phyloP scores from a whole-genome alignment of 2,329 filamentous ascomycete species.

The Hawksworthiomyces lignivorus region DNA sequence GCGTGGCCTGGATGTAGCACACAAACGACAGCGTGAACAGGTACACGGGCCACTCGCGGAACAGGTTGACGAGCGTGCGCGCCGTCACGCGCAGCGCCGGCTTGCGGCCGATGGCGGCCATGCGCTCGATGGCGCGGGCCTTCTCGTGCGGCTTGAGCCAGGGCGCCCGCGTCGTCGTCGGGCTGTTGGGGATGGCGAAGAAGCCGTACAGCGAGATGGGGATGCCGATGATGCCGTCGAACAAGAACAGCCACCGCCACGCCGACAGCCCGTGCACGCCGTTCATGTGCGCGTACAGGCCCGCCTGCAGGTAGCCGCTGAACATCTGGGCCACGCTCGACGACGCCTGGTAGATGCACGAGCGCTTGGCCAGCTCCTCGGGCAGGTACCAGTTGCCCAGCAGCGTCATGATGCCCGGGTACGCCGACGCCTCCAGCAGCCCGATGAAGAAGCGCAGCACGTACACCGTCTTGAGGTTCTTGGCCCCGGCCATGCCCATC shows the following conservation, averaged over 20 bases:
- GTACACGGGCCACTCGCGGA: slow-evolving; percentile 13
- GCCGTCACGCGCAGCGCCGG: not conserved
- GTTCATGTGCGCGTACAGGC: slow-evolving; percentile 26
- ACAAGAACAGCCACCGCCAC: slow-evolving; percentile 33
- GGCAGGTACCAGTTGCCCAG: slow-evolving; percentile 38
- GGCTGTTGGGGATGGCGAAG: slow-evolving; percentile 16
- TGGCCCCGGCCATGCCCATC: slow-evolving; percentile 29
- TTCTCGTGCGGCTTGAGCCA: slow-evolving; percentile 10
- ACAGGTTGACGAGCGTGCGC: slow-evolving; percentile 1
- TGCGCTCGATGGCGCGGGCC: slow-evolving; percentile 8
- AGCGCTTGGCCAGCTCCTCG: slow-evolving; percentile 33
- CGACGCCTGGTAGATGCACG: slow-evolving; percentile 31
- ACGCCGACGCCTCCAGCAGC: slow-evolving; percentile 29
- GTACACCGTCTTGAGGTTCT: slow-evolving; percentile 29
- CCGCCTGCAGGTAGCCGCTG: slow-evolving; percentile 28
- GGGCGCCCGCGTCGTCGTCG: slow-evolving; percentile 7
- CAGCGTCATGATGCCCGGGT: slow-evolving; percentile 29
- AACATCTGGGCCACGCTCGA: slow-evolving; percentile 24
- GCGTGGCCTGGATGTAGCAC: slow-evolving; percentile 11
- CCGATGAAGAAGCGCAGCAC: slow-evolving; percentile 37
- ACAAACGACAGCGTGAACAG: slow-evolving; percentile 10
- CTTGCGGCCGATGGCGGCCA: slow-evolving; percentile 5
- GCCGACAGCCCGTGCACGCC: slow-evolving; percentile 24
- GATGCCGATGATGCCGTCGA: slow-evolving; percentile 25
- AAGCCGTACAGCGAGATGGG: slow-evolving; percentile 18